Evolutionary conservation across 257 asterid species (phyloP).

Genomic region (Solanum arcanum): DNA sequence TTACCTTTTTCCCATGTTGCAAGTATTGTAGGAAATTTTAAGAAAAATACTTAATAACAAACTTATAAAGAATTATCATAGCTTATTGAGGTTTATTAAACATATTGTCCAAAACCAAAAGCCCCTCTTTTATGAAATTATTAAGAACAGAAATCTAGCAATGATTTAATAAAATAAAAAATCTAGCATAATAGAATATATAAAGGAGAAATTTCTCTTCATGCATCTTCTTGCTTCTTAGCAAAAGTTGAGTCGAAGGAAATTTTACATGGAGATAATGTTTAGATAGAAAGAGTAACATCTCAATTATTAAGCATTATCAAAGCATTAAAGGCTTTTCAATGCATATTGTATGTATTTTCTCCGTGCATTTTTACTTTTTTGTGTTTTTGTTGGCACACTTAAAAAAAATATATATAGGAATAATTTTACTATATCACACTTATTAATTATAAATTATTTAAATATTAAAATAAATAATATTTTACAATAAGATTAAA

Average conservation of each 20-base stretch:
- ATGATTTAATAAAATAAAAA: too few relatives aligned
- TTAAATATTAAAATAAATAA: too few relatives aligned
- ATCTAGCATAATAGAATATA: not conserved
- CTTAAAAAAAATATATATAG: too few relatives aligned
- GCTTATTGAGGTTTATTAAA: not conserved
- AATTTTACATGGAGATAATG: not conserved
- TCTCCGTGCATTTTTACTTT: not conserved
- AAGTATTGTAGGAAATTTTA: not conserved
- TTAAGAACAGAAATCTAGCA: too few relatives aligned
- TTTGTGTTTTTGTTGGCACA: not conserved
- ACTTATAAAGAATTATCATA: not conserved
- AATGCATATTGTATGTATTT: not conserved
- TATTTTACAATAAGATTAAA: too few relatives aligned
- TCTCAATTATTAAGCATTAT: not conserved
- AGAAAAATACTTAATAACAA: not conserved
- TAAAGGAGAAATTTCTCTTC: not conserved
- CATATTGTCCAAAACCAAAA: not conserved
- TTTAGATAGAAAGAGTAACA: not conserved
- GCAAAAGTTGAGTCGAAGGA: not conserved
- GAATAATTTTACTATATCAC: not conserved
- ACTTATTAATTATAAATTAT: too few relatives aligned
- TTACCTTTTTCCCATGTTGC: not conserved
- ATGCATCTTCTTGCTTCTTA: not conserved
- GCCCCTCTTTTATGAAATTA: not conserved
- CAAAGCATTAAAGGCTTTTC: not conserved